These are phyloP conservation scores for Exophiala calicioides DNA, from an alignment of 2,329 filamentous ascomycete genomes.

Conservation along the genomic window DNA sequence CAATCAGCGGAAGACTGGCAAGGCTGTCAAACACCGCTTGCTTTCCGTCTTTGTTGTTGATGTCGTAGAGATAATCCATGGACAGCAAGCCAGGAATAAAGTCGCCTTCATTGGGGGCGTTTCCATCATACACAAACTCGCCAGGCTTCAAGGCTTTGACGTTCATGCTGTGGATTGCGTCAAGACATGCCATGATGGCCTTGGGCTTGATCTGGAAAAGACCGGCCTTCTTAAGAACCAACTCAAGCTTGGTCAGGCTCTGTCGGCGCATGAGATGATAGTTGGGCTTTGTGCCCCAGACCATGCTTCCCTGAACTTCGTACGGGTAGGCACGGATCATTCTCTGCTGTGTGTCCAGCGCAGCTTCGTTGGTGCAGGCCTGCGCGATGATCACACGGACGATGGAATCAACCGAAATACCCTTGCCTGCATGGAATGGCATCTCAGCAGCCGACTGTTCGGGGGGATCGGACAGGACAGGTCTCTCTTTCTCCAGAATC, in stretches of 20 bases:
- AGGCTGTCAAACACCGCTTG: constrained; percentile 26
- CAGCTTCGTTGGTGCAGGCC: constrained; percentile 26
- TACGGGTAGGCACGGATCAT: constrained; percentile 28
- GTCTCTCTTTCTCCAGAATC: constrained; percentile 15
- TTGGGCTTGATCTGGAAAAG: constrained; percentile 15
- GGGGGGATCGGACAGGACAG: background rate
- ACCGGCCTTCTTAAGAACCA: constrained; percentile 19
- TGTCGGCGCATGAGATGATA: constrained; percentile 27
- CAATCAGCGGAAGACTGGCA: constrained; percentile 54
- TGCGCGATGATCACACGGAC: constrained; percentile 30
- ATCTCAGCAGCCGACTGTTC: constrained; percentile 1
- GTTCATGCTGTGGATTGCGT: constrained; percentile 21
- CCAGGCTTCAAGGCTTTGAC: constrained; percentile 6
- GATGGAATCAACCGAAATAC: constrained; percentile 25
- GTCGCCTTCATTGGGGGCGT: constrained; percentile 20
- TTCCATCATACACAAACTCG: constrained; percentile 13
- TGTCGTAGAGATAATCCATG: constrained; percentile 27
- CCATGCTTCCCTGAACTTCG: constrained; percentile 19
- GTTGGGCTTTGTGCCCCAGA: constrained; percentile 28
- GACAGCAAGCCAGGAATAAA: constrained; percentile 32
- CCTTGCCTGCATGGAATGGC: constrained; percentile 25
- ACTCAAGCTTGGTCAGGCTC: constrained; percentile 16
- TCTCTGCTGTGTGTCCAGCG: constrained; percentile 23
- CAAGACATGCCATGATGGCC: constrained; percentile 20
- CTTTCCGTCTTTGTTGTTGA: constrained; percentile 20